Conservation (phyloP, 2,329 filamentous ascomycete species). For the Chaetomium globosum region DNA sequence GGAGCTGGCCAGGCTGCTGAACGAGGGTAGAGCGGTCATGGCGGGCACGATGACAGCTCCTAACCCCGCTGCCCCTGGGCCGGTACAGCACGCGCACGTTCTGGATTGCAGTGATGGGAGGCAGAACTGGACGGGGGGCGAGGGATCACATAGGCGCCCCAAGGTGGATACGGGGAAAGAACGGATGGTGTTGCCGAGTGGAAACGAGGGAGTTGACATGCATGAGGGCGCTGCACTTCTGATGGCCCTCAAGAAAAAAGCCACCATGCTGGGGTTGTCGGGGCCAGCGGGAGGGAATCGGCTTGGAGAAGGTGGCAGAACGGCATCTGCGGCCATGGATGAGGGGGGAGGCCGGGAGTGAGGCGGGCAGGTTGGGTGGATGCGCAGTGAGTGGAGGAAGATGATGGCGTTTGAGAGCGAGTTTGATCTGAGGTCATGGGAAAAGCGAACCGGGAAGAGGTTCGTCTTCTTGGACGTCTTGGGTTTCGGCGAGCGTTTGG, state of each 20-base stretch:
- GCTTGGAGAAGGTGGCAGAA: background rate
- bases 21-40: background rate
- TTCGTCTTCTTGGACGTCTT: background rate
- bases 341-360: background rate
- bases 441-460: no score
- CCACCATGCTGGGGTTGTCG: background rate
- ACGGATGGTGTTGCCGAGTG: background rate
- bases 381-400: background rate
- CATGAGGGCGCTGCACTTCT: background rate
- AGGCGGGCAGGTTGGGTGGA: background rate
- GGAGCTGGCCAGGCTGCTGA: background rate
- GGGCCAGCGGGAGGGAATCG: background rate
- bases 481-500: background rate
- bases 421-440: background rate
- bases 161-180: background rate
- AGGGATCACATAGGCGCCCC: background rate
- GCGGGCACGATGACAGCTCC: background rate
- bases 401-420: background rate
- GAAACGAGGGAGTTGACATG: background rate
- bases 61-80: no score
- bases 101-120: background rate
- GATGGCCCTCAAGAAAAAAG: background rate
- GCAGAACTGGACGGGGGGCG: background rate
- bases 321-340: background rate
- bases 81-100: background rate